Conservation (phyloP, 164 flowering plant genomes). For the Hamamelis virginiana region DNA sequence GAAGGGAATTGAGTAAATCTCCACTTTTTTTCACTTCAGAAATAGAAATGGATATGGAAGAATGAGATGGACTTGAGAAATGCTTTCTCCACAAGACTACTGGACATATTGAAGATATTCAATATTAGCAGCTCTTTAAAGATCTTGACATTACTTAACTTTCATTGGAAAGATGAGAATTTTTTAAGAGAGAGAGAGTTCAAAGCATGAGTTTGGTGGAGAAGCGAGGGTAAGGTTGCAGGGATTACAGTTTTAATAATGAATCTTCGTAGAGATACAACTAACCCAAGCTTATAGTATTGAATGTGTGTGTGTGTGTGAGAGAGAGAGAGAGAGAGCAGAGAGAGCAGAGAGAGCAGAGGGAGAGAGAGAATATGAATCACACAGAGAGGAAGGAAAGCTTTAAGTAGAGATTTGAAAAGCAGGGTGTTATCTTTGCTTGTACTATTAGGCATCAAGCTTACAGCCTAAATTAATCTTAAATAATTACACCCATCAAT, state of each 20-base stretch:
- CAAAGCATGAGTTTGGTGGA: no score
- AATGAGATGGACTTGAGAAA: no score
- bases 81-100: no score
- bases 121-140: no score
- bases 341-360: slow-evolving; percentile 8
- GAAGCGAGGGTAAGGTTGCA: neutral
- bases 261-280: neutral
- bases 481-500: no score
- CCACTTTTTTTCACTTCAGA: no score
- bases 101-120: no score
- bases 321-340: no score
- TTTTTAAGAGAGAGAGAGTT: neutral
- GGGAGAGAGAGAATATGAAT: slow-evolving; percentile 23
- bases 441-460: slow-evolving; percentile 88
- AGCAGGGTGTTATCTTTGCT: slow-evolving; percentile 75
- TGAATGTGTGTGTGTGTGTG: no score
- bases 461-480: slow-evolving; percentile 25
- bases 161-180: neutral
- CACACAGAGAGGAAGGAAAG: slow-evolving; percentile 29
- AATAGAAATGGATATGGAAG: no score
- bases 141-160: no score
- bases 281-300: neutral
- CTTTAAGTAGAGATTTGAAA: slow-evolving; percentile 18
- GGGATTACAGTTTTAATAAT: neutral
- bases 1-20: no score